These are phyloP conservation scores for Trypanosoma melophagium DNA, from an alignment of 208 protist genomes.

Conservation along the genomic window DNA sequence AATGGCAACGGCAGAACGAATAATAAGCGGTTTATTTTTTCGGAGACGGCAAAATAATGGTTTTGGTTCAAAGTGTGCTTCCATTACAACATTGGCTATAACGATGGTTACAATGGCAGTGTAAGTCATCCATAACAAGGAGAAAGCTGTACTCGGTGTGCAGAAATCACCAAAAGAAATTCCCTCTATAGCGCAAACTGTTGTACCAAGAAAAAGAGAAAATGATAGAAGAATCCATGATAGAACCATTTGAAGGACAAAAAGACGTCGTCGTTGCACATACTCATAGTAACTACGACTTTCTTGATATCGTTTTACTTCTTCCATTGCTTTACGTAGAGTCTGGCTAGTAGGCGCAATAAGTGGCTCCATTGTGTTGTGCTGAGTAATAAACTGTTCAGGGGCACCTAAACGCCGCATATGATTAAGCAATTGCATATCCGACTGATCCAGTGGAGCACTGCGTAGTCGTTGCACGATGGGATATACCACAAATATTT, in stretches of 20 bases:
- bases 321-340: constrained; percentile 47
- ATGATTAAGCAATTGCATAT: constrained; percentile 43
- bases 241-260: constrained; percentile 73
- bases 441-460: constrained; percentile 43
- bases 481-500: constrained; percentile 74
- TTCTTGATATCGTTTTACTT: constrained; percentile 54
- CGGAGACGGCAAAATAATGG: constrained; percentile 60
- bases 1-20: constrained; percentile 45
- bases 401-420: constrained; percentile 47
- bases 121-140: constrained; percentile 68
- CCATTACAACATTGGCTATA: constrained; percentile 78
- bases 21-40: constrained; percentile 66
- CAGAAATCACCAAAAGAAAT: constrained; percentile 32
- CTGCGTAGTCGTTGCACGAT: constrained; percentile 48
- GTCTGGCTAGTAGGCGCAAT: constrained; percentile 41
- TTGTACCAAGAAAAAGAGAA: constrained; percentile 46
- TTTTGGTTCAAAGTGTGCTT: constrained; percentile 78
- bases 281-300: constrained; percentile 68
- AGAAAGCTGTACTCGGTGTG: constrained; percentile 39
- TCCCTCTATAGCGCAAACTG: constrained; percentile 55
- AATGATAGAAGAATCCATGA: constrained; percentile 61
- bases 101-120: constrained; percentile 56
- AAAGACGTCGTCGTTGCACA: constrained; percentile 56
- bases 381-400: constrained; percentile 45
- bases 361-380: constrained; percentile 41